phyloP scores from a whole-genome alignment of 2,329 filamentous ascomycete species.

The Golovinomyces cichoracearum region DNA sequence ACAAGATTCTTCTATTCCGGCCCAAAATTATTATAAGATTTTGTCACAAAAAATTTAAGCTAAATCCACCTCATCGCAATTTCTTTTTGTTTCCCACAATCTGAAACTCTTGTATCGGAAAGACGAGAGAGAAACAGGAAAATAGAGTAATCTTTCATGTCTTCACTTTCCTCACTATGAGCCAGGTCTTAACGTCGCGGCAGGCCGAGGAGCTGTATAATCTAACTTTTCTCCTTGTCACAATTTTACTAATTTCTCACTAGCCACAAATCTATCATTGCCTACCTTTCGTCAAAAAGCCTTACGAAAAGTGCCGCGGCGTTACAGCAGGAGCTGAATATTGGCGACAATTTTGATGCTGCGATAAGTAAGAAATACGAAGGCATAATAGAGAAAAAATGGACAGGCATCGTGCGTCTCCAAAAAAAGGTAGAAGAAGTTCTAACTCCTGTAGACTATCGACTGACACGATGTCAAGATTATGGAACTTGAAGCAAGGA shows the following conservation, averaged over 20 bases:
- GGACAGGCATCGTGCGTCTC: conserved; percentile 80
- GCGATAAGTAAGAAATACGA: conserved; percentile 82
- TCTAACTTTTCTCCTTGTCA: conserved; percentile 3
- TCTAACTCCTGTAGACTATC: not conserved
- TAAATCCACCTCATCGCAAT: too few relatives aligned
- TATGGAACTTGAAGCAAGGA: conserved; percentile 69
- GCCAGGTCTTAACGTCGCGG: conserved; percentile 46
- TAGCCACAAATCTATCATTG: conserved; percentile 83
- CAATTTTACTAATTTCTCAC: conserved; percentile 8
- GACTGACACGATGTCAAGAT: conserved; percentile 30
- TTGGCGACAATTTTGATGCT: conserved; percentile 46
- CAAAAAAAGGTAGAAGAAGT: conserved; percentile 56
- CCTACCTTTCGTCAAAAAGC: conserved; percentile 54
- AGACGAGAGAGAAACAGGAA: too few relatives aligned
- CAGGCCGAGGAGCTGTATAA: conserved; percentile 79
- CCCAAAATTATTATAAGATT: too few relatives aligned
- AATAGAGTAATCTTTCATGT: conserved; percentile 9
- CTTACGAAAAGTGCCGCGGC: conserved; percentile 42
- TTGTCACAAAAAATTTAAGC: too few relatives aligned
- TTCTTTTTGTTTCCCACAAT: too few relatives aligned
- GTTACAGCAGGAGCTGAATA: conserved; percentile 49
- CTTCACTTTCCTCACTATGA: conserved; percentile 27
- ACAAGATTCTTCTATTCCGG: too few relatives aligned
- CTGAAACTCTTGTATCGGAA: too few relatives aligned
- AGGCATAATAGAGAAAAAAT: conserved; percentile 86